Conservation (phyloP, 2,329 filamentous ascomycete genomes). For the Ceratocystis cacaofunesta region DNA sequence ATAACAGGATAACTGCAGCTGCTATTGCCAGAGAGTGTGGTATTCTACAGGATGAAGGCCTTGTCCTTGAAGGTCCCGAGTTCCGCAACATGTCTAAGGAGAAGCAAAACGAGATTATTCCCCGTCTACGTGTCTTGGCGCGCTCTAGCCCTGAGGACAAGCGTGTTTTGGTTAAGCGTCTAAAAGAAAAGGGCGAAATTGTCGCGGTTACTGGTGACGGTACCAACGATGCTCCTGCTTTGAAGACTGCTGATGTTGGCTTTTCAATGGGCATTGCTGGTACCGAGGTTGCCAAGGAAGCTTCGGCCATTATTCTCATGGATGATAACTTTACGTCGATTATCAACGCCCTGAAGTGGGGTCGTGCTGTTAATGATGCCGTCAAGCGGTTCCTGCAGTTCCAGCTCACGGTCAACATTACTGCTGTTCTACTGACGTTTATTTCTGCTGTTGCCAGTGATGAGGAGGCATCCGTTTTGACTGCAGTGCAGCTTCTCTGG, state of each 20-base stretch:
- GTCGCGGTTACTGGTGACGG: slow-evolving; percentile 74
- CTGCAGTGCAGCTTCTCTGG: slow-evolving; percentile 84
- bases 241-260: slow-evolving; percentile 68
- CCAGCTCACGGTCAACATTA: slow-evolving; percentile 80
- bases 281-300: slow-evolving; percentile 73
- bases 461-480: slow-evolving; percentile 60
- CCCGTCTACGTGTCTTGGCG: slow-evolving; percentile 55
- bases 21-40: slow-evolving; percentile 68
- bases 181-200: slow-evolving; percentile 60
- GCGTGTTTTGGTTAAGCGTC: slow-evolving; percentile 52
- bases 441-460: slow-evolving; percentile 64
- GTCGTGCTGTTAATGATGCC: slow-evolving; percentile 60
- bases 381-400: slow-evolving; percentile 66
- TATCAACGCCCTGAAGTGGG: slow-evolving; percentile 70
- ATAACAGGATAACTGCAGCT: slow-evolving; percentile 65
- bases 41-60: slow-evolving; percentile 50
- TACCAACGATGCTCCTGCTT: slow-evolving; percentile 68
- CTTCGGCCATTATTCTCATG: slow-evolving; percentile 74
- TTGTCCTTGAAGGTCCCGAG: slow-evolving; percentile 64
- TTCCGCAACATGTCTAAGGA: slow-evolving; percentile 57
- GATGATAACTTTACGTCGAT: slow-evolving; percentile 82
- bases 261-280: slow-evolving; percentile 78
- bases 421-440: slow-evolving; percentile 75
- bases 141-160: slow-evolving; percentile 66
- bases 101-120: slow-evolving; percentile 53